These are phyloP conservation scores for Ogataea hybrid DNA, from an alignment of 1,139 yeast species.

Conservation along the genomic window DNA sequence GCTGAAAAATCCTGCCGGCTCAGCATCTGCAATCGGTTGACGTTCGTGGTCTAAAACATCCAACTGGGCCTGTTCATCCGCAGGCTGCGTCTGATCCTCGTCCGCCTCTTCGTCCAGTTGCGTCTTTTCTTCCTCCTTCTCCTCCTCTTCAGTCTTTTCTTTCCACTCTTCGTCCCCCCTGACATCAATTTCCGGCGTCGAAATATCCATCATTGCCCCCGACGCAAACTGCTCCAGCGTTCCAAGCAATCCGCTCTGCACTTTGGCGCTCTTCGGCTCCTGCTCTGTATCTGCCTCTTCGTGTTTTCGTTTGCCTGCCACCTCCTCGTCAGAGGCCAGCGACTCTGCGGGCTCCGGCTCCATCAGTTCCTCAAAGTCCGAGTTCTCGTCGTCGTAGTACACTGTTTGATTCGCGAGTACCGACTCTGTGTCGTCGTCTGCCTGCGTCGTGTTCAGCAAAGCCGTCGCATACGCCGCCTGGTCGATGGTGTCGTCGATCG, in stretches of 20 bases:
- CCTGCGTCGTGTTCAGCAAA: conserved; percentile 22
- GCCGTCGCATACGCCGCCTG: conserved; percentile 28
- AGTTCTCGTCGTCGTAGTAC: conserved; percentile 18
- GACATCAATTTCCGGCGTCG: conserved; percentile 1
- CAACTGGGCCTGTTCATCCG: background rate
- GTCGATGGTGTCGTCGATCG: conserved; percentile 15
- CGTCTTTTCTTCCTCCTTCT: background rate
- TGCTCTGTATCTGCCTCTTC: conserved; percentile 1
- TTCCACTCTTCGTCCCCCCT: background rate
- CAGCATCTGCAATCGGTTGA: background rate
- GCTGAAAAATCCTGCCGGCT: background rate
- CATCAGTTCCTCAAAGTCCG: conserved; percentile 3
- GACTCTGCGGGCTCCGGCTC: conserved; percentile 2
- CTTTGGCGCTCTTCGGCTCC: background rate
- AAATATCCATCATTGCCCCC: conserved; percentile 15
- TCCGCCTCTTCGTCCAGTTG: conserved; percentile 3
- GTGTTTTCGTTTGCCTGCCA: background rate
- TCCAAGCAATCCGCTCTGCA: background rate
- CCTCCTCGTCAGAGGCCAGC: conserved; percentile 1
- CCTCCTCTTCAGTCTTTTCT: conserved; percentile 4
- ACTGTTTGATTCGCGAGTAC: conserved; percentile 24
- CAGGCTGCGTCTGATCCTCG: background rate
- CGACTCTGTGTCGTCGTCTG: conserved; percentile 15
- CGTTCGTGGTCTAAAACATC: background rate
- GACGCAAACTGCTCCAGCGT: conserved; percentile 9